These are phyloP conservation scores for Clausena lansium DNA, from an alignment of 345 rosid genomes.

Conservation along the genomic window DNA sequence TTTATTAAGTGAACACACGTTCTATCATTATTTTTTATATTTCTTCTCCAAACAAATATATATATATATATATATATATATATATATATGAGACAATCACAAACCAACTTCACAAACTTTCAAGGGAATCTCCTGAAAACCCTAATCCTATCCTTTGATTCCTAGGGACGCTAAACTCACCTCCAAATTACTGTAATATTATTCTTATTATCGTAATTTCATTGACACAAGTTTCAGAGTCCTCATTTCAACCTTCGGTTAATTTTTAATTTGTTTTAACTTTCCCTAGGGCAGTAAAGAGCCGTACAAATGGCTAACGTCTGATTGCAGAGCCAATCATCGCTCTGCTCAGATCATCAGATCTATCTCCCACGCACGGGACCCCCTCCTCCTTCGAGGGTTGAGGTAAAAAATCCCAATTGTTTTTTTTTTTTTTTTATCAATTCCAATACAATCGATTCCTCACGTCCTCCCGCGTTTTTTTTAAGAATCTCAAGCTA, in stretches of 20 bases:
- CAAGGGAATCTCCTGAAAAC: too few species aligned
- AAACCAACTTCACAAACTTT: too few species aligned
- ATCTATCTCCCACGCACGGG: neutral
- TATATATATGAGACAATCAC: too few species aligned
- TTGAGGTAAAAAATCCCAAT: neutral
- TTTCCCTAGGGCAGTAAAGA: neutral
- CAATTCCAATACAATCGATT: slow-evolving; percentile 10
- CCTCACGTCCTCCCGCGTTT: slow-evolving; percentile 38
- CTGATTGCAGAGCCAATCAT: slow-evolving; percentile 22
- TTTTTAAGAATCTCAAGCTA: neutral
- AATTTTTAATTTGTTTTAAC: too few species aligned
- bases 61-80: too few species aligned
- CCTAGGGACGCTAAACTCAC: too few species aligned
- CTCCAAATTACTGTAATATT: too few species aligned
- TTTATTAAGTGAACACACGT: too few species aligned
- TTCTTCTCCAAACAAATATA: too few species aligned
- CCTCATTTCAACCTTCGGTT: neutral
- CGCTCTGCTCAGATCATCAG: neutral
- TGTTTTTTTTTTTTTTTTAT: neutral
- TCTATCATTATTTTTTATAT: too few species aligned
- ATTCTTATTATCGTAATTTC: neutral
- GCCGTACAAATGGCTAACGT: slow-evolving; percentile 22
- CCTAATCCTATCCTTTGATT: too few species aligned
- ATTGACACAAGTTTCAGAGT: neutral
- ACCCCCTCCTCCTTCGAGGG: neutral